phyloP scores from a whole-genome alignment of 1,284 basidiomycete genomes.

The Puccinia coronata region DNA sequence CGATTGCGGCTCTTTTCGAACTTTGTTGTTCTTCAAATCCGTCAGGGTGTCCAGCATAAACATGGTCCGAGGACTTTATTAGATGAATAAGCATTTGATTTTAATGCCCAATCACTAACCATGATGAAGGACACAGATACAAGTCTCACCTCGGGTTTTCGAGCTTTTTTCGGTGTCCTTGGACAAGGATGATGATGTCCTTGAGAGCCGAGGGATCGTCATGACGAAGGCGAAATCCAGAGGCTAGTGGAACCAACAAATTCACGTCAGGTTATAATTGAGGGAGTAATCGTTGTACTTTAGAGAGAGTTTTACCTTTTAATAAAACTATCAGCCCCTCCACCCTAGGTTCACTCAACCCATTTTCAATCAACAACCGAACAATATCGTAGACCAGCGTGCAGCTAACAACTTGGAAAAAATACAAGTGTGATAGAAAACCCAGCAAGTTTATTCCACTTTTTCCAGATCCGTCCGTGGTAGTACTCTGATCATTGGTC shows the following conservation, averaged over 20 bases:
- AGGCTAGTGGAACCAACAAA: slow-evolving; percentile 5
- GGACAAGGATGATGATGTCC: slow-evolving; percentile 67
- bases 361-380: slow-evolving; percentile 68
- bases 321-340: slow-evolving; percentile 48
- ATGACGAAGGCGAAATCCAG: slow-evolving; percentile 70
- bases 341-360: slow-evolving; percentile 38
- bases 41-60: slow-evolving; percentile 91
- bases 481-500: background rate
- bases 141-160: slow-evolving; percentile 11
- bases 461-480: slow-evolving; percentile 62
- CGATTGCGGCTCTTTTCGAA: slow-evolving; percentile 67
- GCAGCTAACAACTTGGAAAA: slow-evolving; percentile 87
- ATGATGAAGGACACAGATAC: background rate
- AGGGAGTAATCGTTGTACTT: background rate
- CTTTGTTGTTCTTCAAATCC: slow-evolving; percentile 86
- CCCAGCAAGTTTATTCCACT: slow-evolving; percentile 85
- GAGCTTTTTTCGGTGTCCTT: slow-evolving; percentile 68
- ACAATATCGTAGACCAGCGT: slow-evolving; percentile 87
- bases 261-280: background rate
- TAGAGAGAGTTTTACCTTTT: slow-evolving; percentile 28
- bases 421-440: slow-evolving; percentile 88
- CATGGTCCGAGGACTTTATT: slow-evolving; percentile 72
- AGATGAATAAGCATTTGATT: slow-evolving; percentile 53
- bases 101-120: background rate
- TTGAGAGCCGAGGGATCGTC: slow-evolving; percentile 64